A percentile compares a stretch with the other conserved stretches of the same genome.
These are phyloP conservation scores for Fusarium zealandicum DNA, from an alignment of 2,329 filamentous ascomycete species.

Conservation along the genomic window DNA sequence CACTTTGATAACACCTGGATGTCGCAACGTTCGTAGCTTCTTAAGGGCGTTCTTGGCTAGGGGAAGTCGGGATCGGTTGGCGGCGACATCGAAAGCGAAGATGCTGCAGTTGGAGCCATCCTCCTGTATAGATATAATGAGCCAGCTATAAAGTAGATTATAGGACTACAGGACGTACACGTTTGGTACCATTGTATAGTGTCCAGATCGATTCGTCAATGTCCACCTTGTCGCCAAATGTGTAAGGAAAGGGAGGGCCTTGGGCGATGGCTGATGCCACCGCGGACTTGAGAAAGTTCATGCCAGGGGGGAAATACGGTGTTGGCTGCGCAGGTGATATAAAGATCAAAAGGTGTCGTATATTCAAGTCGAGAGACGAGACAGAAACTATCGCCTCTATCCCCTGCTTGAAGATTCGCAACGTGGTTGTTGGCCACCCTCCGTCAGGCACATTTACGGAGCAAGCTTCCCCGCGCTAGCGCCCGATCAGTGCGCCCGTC, in stretches of 20 bases:
- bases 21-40: constrained; percentile 89
- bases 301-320: constrained; percentile 48
- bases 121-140: constrained; percentile 64
- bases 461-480: constrained; percentile 39
- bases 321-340: too few species aligned
- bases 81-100: constrained; percentile 89
- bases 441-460: constrained; percentile 20
- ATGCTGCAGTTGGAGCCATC: constrained; percentile 95
- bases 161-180: constrained; percentile 60
- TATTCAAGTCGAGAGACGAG: not conserved
- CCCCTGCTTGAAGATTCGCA: constrained; percentile 28
- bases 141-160: not conserved
- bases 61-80: constrained; percentile 81
- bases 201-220: constrained; percentile 94
- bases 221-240: constrained; percentile 91
- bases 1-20: constrained; percentile 94
- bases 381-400: constrained; percentile 16
- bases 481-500: constrained; percentile 19
- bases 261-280: constrained; percentile 97
- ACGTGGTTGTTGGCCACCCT: constrained; percentile 38
- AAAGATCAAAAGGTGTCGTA: not conserved
- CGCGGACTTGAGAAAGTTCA: constrained; percentile 98
- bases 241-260: constrained; percentile 90
- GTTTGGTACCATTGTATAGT: constrained; percentile 91
- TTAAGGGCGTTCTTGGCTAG: constrained; percentile 93